These are phyloP conservation scores for Rhodotorula sp. DNA, from an alignment of 1,284 basidiomycete genomes.

Conservation along the genomic window DNA sequence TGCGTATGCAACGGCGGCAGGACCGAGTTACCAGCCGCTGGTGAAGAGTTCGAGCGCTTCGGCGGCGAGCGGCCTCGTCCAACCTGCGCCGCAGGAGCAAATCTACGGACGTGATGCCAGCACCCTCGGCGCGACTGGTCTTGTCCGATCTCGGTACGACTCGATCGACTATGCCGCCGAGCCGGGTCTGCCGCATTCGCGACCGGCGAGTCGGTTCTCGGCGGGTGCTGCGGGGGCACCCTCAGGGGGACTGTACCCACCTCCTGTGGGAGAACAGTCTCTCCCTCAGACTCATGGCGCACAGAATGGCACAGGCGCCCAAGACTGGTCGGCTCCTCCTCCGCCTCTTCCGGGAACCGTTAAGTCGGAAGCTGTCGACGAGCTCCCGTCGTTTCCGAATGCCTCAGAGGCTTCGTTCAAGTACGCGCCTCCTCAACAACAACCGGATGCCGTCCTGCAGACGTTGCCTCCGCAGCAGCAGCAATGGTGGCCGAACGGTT, in stretches of 20 bases:
- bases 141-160: neutral
- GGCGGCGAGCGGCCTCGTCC: constrained; percentile 6
- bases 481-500: constrained; percentile 7
- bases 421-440: neutral
- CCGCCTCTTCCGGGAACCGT: neutral
- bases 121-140: neutral
- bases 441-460: too few species aligned
- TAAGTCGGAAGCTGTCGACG: neutral
- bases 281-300: too few species aligned
- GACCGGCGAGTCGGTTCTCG: neutral
- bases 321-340: too few species aligned
- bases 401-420: neutral
- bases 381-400: neutral
- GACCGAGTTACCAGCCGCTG: neutral
- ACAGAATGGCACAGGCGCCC: too few species aligned
- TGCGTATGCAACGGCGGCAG: neutral
- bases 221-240: neutral
- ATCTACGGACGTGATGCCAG: neutral
- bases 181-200: neutral
- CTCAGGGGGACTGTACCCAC: too few species aligned
- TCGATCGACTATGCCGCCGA: neutral
- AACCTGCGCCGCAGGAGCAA: neutral
- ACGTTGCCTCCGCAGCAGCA: neutral
- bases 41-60: constrained; percentile 1
- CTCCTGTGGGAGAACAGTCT: too few species aligned